Conservation (phyloP, 2,329 filamentous ascomycete species). For the Stachybotrys echinatus region DNA sequence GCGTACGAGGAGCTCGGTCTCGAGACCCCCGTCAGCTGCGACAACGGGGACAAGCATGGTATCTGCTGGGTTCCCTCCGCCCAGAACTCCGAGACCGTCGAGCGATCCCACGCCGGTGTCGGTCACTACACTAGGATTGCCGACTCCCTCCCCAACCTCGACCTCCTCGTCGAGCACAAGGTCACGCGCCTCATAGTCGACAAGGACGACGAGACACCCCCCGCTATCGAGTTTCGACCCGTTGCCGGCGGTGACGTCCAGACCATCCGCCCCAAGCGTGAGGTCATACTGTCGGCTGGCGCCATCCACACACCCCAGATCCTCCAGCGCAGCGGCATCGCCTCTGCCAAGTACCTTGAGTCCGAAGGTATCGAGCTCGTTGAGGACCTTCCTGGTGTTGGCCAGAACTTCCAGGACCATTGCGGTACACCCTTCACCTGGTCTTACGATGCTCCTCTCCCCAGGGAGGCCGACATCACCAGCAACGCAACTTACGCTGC, state of each 20-base stretch:
- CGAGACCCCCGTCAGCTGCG: conserved; percentile 14
- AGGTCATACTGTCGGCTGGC: conserved; percentile 44
- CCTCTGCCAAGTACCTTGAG: conserved; percentile 15
- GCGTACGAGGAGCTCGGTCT: conserved; percentile 19
- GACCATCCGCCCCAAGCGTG: conserved; percentile 14
- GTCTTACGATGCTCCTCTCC: conserved; percentile 11
- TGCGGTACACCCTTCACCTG: conserved; percentile 25
- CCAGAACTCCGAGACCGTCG: conserved; percentile 18
- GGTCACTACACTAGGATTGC: conserved; percentile 21
- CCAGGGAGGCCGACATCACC: conserved; percentile 13
- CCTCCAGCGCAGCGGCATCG: conserved; percentile 40
- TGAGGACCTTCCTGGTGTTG: conserved; percentile 46
- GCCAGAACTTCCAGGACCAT: conserved; percentile 53
- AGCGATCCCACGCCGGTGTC: conserved; percentile 21
- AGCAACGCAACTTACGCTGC: conserved; percentile 24
- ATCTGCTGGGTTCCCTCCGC: conserved; percentile 23
- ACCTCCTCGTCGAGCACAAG: conserved; percentile 21
- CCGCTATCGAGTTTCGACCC: conserved; percentile 13
- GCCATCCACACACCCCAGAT: conserved; percentile 45
- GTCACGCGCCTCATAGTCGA: conserved; percentile 15
- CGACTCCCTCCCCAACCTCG: conserved; percentile 14
- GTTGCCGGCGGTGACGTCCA: conserved; percentile 11
- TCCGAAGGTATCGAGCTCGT: conserved; percentile 24
- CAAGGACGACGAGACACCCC: conserved; percentile 9
- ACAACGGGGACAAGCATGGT: conserved; percentile 22